A percentile compares a stretch with the other conserved stretches of the same genome.
Conservation (phyloP, 176 grass and related monocot species). For the Cenchrus purpureus region DNA sequence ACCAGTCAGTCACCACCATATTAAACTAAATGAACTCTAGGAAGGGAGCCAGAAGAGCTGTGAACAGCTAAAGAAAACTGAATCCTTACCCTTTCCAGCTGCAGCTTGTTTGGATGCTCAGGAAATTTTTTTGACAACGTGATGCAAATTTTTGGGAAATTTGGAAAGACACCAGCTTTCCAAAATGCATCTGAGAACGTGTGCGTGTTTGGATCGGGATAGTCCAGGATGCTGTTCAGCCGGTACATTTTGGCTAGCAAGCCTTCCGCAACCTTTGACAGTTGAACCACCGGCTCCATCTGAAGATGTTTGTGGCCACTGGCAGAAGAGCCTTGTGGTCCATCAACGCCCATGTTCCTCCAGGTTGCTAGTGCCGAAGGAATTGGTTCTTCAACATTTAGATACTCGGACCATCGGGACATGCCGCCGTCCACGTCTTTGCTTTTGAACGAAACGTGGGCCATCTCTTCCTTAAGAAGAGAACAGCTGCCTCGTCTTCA, state of each 20-base stretch:
- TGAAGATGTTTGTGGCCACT: conserved; percentile 64
- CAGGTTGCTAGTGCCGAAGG: conserved; percentile 71
- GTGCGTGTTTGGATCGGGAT: conserved; percentile 72
- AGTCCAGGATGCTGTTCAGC: conserved; percentile 74
- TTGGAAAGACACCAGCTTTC: conserved; percentile 89
- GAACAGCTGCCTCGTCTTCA: conserved; percentile 31
- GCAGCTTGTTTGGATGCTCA: conserved; percentile 94
- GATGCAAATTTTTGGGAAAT: conserved; percentile 85
- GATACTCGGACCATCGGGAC: conserved; percentile 84
- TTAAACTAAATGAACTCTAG: conserved; percentile 13
- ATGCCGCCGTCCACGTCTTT: conserved; percentile 68
- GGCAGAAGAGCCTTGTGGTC: conserved; percentile 48
- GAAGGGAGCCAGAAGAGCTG: background rate
- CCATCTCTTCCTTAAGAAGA: conserved; percentile 47
- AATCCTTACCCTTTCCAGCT: conserved; percentile 76
- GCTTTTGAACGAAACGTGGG: conserved; percentile 71
- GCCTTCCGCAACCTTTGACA: conserved; percentile 81
- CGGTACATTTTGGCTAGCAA: conserved; percentile 90
- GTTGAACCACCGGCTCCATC: conserved; percentile 85
- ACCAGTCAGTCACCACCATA: background rate
- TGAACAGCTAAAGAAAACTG: background rate
- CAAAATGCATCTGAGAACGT: conserved; percentile 85
- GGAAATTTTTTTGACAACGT: conserved; percentile 94
- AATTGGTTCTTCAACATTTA: conserved; percentile 57
- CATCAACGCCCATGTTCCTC: conserved; percentile 60